Base-by-base conservation (phyloP, 306 rosid genomes). In the Datisca glomerata region DNA sequence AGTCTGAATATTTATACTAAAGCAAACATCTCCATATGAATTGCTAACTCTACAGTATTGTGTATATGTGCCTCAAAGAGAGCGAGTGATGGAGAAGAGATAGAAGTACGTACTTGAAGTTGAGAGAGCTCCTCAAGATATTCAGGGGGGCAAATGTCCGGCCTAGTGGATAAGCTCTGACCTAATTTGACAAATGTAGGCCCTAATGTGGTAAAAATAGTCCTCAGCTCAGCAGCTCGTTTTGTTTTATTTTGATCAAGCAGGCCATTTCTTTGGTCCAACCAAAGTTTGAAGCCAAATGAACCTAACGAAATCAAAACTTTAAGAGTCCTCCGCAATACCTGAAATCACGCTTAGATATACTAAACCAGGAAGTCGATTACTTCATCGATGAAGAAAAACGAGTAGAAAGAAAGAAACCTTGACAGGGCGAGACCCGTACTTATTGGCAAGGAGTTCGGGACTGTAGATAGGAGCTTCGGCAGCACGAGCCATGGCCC, bases 131-230 rank as follows among this genome's bases (percentile, higher is more conserved):
- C 93, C 40, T 82, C 94, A 1, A 87, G 69, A 75, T 71, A 87
- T 72, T 82, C 94, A 0, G 78, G 63, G 2, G 96, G 96, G 44
- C 96, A 87, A 23, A 87, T 64, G 66, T 87, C 96, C 22, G 96
- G 96, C 28, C 96, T 71, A 22, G 89, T 87, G 39, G 96, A 87
- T 67, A 87, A 71, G 20, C 87, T 93, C 77, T 87, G 96, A 22
- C 96, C 96, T 31, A 87, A 38, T 74, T 87, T 87, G 24, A 87
- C 94, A 64, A 87, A 87, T 15, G 96, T 87, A n/a, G 94, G 96
- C n/a, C 96, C 96, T 45, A 87, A 36, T 34, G 64, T 64, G 20
- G 96, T 82, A 59, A 82, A 82, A 19, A 73, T 55, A 2, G 1
- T 32, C 56, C 77, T 66, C n/a, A 87, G 69, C 71, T 87, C 93